Percentiles rank a stretch among this genome's conserved stretches.
Evolutionary conservation across 2,329 filamentous ascomycete genomes (phyloP).

Genomic region (Phialocephala sp.): DNA sequence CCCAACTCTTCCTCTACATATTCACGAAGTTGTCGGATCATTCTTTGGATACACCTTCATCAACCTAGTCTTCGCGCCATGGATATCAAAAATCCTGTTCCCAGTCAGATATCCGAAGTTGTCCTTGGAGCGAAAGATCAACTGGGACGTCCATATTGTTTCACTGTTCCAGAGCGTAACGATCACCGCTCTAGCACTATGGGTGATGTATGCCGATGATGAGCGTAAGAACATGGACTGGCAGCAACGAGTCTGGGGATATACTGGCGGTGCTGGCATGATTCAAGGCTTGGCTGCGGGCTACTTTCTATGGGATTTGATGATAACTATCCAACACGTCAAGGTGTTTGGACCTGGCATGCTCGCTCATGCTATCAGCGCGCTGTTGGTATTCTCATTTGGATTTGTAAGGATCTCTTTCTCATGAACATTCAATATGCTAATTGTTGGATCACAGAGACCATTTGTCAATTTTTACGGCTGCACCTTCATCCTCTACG

Average conservation of each 20-base stretch:
- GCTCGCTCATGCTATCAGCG: constrained; percentile 77
- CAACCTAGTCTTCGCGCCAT: constrained; percentile 69
- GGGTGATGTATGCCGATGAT: constrained; percentile 71
- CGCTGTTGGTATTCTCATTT: constrained; percentile 74
- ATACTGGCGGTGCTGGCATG: constrained; percentile 73
- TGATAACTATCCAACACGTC: constrained; percentile 70
- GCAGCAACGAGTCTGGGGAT: constrained; percentile 76
- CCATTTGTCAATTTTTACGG: constrained; percentile 87
- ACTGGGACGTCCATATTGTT: constrained; percentile 87
- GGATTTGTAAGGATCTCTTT: constrained; percentile 70
- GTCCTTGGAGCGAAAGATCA: constrained; percentile 67
- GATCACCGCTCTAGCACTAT: constrained; percentile 76
- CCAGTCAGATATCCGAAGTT: constrained; percentile 67
- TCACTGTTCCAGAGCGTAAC: constrained; percentile 78
- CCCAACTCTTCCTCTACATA: constrained; percentile 73
- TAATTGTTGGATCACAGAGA: constrained; percentile 57
- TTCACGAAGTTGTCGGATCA: constrained; percentile 75
- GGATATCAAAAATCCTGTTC: constrained; percentile 66
- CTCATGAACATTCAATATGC: constrained; percentile 21
- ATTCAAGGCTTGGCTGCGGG: constrained; percentile 78
- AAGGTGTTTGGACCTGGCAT: constrained; percentile 65
- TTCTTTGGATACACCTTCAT: constrained; percentile 72
- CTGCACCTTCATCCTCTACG: constrained; percentile 83
- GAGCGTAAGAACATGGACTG: constrained; percentile 71
- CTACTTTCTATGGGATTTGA: constrained; percentile 85